Conservation (phyloP, 805 yeast species). For the Candida tallmaniae region DNA sequence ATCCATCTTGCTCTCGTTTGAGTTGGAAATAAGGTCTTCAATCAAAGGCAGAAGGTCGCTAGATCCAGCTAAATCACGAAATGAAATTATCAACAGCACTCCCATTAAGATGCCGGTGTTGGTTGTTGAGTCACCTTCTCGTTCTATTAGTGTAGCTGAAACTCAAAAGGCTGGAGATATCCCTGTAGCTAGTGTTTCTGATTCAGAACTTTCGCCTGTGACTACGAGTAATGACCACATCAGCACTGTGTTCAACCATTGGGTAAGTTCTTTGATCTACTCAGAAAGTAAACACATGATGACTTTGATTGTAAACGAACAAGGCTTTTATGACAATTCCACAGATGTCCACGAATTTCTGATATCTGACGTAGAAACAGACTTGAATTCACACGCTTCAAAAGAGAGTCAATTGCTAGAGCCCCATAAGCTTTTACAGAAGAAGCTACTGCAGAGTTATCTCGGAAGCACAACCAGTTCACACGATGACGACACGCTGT, state of each 20-base stretch:
- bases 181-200: background rate
- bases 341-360: slow-evolving; percentile 13
- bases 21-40: slow-evolving; percentile 19
- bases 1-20: slow-evolving; percentile 40
- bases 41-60: slow-evolving; percentile 7
- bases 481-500: slow-evolving; percentile 1
- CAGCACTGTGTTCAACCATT: slow-evolving; percentile 16
- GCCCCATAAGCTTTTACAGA: slow-evolving; percentile 8
- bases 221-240: slow-evolving; percentile 2
- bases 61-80: too few species aligned
- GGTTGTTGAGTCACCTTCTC: slow-evolving; percentile 14
- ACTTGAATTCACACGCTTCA: slow-evolving; percentile 3
- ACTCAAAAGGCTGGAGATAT: background rate
- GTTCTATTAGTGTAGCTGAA: too few species aligned
- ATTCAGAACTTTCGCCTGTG: slow-evolving; percentile 1
- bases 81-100: too few species aligned
- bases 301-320: slow-evolving; percentile 26
- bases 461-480: background rate
- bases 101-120: background rate
- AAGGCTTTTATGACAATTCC: slow-evolving; percentile 34
- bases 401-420: slow-evolving; percentile 3
- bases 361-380: slow-evolving; percentile 30
- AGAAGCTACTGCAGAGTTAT: slow-evolving; percentile 7
- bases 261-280: slow-evolving; percentile 26
- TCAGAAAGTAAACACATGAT: slow-evolving; percentile 7